Conservation (phyloP, 495 filamentous ascomycete genomes). For the Melanomma pulvis-pyrius region DNA sequence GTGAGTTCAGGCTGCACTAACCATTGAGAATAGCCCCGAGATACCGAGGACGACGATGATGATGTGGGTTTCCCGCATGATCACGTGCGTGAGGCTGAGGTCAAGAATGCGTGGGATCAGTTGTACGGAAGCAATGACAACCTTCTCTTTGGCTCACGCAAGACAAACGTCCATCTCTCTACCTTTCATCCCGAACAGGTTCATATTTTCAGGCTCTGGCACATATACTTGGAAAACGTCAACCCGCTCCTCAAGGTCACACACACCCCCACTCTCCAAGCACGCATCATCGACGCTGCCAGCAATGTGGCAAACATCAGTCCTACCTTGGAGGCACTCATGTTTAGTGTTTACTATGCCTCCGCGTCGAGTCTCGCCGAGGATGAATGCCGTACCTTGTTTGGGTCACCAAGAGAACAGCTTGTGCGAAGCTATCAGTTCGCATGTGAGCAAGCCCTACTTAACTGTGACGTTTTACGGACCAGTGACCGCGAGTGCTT, state of each 20-base stretch:
- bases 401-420: constrained; percentile 51
- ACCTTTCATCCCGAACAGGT: constrained; percentile 52
- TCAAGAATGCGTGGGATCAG: constrained; percentile 54
- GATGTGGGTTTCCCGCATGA: constrained; percentile 44
- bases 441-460: constrained; percentile 59
- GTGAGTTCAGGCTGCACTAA: constrained; percentile 30
- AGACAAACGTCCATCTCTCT: constrained; percentile 50
- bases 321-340: constrained; percentile 49
- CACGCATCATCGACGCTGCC: constrained; percentile 47
- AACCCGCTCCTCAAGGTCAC: constrained; percentile 40
- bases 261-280: constrained; percentile 40
- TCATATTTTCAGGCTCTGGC: constrained; percentile 47
- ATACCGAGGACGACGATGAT: constrained; percentile 43
- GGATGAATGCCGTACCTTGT: constrained; percentile 49
- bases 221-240: constrained; percentile 41
- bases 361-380: constrained; percentile 50
- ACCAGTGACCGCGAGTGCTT: constrained; percentile 57
- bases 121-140: constrained; percentile 46
- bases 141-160: constrained; percentile 55
- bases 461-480: constrained; percentile 52
- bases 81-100: constrained; percentile 40
- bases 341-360: constrained; percentile 63
- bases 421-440: constrained; percentile 54
- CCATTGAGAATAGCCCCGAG: constrained; percentile 20
- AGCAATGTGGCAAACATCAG: constrained; percentile 41